These are phyloP conservation scores for Pittosporum tobira DNA, from an alignment of 129 eudicot species.

Conservation along the genomic window DNA sequence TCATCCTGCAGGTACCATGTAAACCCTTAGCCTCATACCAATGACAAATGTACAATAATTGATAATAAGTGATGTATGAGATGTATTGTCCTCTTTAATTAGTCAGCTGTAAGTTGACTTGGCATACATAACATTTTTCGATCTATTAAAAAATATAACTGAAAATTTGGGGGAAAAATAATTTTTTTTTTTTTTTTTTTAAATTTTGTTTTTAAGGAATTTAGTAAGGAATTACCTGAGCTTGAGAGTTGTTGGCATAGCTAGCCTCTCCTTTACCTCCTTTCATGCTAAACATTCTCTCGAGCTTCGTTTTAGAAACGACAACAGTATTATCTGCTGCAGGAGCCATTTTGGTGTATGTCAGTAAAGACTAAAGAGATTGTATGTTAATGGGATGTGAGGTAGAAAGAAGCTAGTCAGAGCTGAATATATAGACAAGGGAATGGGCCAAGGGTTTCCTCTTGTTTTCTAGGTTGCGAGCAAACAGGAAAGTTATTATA, in stretches of 20 bases:
- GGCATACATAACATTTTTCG: too few relatives aligned
- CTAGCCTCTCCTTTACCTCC: slow-evolving; percentile 93
- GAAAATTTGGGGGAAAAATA: too few relatives aligned
- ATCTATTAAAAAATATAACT: too few relatives aligned
- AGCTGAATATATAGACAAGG: slow-evolving; percentile 7
- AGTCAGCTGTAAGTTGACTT: too few relatives aligned
- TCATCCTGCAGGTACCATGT: too few relatives aligned
- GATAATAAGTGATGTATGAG: too few relatives aligned
- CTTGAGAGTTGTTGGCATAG: slow-evolving; percentile 90
- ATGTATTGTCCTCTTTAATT: too few relatives aligned
- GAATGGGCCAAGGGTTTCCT: background rate
- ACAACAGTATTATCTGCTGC: slow-evolving; percentile 48
- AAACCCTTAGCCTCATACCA: too few relatives aligned
- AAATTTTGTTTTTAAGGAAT: too few relatives aligned
- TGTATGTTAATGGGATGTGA: background rate
- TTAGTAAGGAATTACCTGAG: slow-evolving; percentile 44
- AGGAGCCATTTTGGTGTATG: slow-evolving; percentile 36
- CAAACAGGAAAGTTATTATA: background rate
- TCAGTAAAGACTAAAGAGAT: background rate
- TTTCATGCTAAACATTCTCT: slow-evolving; percentile 89
- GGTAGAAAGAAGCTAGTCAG: background rate
- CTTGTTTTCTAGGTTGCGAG: background rate
- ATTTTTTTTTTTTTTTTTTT: too few relatives aligned
- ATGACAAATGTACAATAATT: too few relatives aligned
- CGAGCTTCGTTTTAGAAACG: slow-evolving; percentile 61